Evolutionary conservation across 305 asterid genomes (phyloP).

Genomic region (Solanum chacoense): DNA sequence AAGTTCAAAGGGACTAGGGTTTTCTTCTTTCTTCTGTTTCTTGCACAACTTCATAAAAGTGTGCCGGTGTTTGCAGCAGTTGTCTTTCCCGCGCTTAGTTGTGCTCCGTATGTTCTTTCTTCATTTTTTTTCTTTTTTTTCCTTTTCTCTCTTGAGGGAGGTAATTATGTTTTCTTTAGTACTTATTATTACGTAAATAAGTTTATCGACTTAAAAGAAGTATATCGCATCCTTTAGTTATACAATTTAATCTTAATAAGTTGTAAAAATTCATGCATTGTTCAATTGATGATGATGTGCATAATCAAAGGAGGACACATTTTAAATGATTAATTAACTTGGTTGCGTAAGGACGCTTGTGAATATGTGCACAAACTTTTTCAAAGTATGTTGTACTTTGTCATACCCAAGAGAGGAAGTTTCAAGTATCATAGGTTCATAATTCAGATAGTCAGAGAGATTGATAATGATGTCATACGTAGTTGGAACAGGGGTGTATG

Average conservation of each 20-base stretch:
- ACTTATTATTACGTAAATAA: no score
- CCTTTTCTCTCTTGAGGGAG: neutral
- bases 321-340: no score
- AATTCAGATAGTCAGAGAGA: neutral
- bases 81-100: constrained; percentile 25
- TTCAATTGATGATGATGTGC: neutral
- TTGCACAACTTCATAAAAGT: neutral
- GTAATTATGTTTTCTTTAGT: neutral
- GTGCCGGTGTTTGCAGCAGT: neutral
- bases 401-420: no score
- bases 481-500: rapidly evolving
- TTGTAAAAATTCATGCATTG: rapidly evolving
- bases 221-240: no score
- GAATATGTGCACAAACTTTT: neutral
- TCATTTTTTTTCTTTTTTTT: no score
- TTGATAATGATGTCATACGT: no score
- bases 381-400: neutral
- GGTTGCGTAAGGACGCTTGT: rapidly evolving
- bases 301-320: neutral
- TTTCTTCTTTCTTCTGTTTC: neutral
- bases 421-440: neutral
- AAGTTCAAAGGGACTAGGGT: neutral
- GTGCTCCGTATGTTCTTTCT: no score
- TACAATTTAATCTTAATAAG: no score
- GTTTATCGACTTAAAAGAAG: no score